Conservation (phyloP, 371 early-diverging fungal species). For the Haplosporangium sp. region DNA sequence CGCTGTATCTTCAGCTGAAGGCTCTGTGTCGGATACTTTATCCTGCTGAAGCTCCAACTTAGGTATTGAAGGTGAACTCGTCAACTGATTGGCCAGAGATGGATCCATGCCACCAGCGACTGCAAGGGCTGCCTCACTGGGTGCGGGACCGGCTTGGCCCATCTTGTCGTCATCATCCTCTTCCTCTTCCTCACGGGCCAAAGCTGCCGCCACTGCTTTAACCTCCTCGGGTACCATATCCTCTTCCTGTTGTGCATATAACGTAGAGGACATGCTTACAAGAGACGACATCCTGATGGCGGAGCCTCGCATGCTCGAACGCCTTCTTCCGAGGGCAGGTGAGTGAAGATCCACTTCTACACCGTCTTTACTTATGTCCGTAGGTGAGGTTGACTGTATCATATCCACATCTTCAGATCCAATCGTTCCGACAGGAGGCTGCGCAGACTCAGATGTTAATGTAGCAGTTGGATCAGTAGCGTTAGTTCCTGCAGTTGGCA, state of each 20-base stretch:
- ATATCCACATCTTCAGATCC: constrained; percentile 26
- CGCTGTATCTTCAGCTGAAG: neutral
- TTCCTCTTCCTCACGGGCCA: neutral
- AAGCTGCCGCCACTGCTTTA: constrained; percentile 21
- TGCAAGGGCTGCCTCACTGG: constrained; percentile 51
- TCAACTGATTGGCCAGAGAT: constrained; percentile 28
- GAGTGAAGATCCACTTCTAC: constrained; percentile 52
- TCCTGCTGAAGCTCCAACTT: constrained; percentile 16
- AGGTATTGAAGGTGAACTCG: constrained; percentile 19
- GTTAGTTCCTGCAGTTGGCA: constrained; percentile 25
- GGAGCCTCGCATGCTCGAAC: constrained; percentile 54
- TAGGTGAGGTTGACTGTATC: constrained; percentile 25
- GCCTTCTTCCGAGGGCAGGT: constrained; percentile 42
- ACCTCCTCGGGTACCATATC: constrained; percentile 32
- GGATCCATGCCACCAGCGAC: constrained; percentile 56
- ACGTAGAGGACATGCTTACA: constrained; percentile 53
- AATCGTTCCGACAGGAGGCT: neutral
- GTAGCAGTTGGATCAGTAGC: constrained; percentile 12
- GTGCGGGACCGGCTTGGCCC: constrained; percentile 39
- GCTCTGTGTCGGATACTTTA: neutral
- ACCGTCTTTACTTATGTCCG: constrained; percentile 24
- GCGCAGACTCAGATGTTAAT: neutral
- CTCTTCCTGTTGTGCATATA: constrained; percentile 49
- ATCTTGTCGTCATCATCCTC: constrained; percentile 53
- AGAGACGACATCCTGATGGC: constrained; percentile 47